A percentile compares a stretch with the other conserved stretches of the same genome.
Evolutionary conservation across 106 monocot species (phyloP).

Genomic region (Acorus gramineus): DNA sequence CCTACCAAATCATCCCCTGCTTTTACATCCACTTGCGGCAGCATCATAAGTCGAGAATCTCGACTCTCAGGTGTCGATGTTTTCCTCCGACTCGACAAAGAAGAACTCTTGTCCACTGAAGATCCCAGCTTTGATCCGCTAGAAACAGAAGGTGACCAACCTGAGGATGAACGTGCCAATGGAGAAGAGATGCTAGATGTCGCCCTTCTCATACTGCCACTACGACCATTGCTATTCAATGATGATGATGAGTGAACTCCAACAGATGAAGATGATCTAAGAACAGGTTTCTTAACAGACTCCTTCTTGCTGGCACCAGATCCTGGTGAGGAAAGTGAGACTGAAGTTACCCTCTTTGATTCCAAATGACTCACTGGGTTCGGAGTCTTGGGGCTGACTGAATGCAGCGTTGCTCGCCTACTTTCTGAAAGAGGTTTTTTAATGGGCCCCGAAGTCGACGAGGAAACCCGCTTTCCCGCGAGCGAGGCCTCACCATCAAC

Average conservation of each 20-base stretch:
- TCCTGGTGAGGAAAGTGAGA: conserved; percentile 12
- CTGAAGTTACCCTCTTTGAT: conserved; percentile 14
- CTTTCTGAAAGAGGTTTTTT: conserved; percentile 26
- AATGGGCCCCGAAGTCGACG: conserved; percentile 15
- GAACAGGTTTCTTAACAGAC: conserved; percentile 19
- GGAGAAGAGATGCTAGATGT: conserved; percentile 36
- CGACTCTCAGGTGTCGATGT: conserved; percentile 37
- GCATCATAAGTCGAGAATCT: conserved; percentile 70
- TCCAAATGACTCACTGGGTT: conserved; percentile 1
- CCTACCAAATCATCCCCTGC: conserved; percentile 75
- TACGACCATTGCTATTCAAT: conserved; percentile 20
- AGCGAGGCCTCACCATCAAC: conserved; percentile 18
- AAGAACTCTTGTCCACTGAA: conserved; percentile 38
- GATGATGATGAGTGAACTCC: conserved; percentile 22
- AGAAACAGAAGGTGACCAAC: conserved; percentile 19
- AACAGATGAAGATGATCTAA: conserved; percentile 19
- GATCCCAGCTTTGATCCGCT: conserved; percentile 39
- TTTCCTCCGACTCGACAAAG: conserved; percentile 37
- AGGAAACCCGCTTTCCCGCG: conserved; percentile 22
- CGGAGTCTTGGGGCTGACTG: conserved; percentile 20
- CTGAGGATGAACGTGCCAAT: conserved; percentile 6
- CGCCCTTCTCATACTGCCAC: conserved; percentile 24
- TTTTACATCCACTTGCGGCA: conserved; percentile 82
- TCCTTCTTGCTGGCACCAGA: conserved; percentile 19
- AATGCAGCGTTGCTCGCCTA: conserved; percentile 31